phyloP scores from a whole-genome alignment of 225 moss, liverwort and hornwort genomes.

The Marchantia paleacea region DNA sequence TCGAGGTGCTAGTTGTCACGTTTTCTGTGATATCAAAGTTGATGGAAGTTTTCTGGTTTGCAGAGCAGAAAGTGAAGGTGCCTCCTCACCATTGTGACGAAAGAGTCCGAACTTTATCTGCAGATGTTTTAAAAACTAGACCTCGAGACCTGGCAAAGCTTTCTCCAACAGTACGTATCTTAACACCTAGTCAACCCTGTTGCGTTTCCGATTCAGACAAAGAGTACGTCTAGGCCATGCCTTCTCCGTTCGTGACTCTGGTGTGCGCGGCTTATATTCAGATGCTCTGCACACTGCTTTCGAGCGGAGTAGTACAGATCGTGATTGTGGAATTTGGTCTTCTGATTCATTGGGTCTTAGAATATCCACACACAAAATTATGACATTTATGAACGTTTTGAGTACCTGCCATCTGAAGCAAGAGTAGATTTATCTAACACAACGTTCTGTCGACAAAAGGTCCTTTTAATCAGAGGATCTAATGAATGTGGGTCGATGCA shows the following conservation, averaged over 20 bases:
- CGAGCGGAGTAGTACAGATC: neutral
- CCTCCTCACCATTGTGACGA: constrained; percentile 82
- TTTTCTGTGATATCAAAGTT: neutral
- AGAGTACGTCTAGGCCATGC: neutral
- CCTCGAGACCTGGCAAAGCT: constrained; percentile 61
- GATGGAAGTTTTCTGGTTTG: constrained; percentile 13
- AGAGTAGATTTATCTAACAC: neutral
- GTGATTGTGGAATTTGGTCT: neutral
- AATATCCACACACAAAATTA: neutral
- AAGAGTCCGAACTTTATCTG: constrained; percentile 65
- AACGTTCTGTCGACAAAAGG: neutral
- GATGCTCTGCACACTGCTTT: neutral
- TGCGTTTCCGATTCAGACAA: neutral
- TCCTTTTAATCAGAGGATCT: neutral
- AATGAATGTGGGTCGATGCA: constrained; percentile 19
- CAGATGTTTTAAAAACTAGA: constrained; percentile 68
- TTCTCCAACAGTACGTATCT: constrained; percentile 54
- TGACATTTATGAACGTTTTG: neutral
- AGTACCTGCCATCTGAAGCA: neutral
- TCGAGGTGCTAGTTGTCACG: neutral
- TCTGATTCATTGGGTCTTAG: neutral
- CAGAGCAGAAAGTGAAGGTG: constrained; percentile 92
- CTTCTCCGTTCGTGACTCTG: neutral
- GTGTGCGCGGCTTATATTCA: neutral
- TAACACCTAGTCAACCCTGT: neutral